These are phyloP conservation scores for Biscogniauxia mediterranea DNA, from an alignment of 2,329 filamentous ascomycete species.

Conservation along the genomic window DNA sequence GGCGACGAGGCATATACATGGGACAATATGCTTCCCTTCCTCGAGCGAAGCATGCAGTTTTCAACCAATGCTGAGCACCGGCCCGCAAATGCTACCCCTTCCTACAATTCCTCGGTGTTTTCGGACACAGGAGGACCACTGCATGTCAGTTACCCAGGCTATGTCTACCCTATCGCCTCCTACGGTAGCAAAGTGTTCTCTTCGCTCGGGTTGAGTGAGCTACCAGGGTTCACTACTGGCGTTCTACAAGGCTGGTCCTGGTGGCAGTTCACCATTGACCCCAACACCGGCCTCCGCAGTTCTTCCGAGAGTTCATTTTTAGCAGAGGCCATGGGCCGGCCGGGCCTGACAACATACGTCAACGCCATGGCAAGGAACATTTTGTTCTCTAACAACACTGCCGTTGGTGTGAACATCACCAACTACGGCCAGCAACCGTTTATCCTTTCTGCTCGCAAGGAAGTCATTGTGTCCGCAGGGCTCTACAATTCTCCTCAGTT, in stretches of 20 bases:
- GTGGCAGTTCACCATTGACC: conserved; percentile 30
- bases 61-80: conserved; percentile 11
- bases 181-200: conserved; percentile 36
- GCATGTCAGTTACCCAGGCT: conserved; percentile 34
- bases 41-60: conserved; percentile 8
- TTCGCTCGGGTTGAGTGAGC: conserved; percentile 18
- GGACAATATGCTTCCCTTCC: conserved; percentile 14
- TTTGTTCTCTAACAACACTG: conserved; percentile 40
- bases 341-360: conserved; percentile 34
- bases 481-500: conserved; percentile 39
- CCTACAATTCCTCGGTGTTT: conserved; percentile 4
- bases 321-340: conserved; percentile 23
- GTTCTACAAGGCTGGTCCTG: conserved; percentile 38
- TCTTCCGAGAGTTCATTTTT: conserved; percentile 38
- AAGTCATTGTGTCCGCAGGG: conserved; percentile 40
- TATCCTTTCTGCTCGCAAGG: conserved; percentile 29
- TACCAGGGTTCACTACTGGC: conserved; percentile 39
- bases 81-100: conserved; percentile 20
- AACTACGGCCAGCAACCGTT: conserved; percentile 13
- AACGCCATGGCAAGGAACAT: conserved; percentile 43
- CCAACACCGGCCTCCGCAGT: conserved; percentile 26
- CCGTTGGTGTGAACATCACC: conserved; percentile 24
- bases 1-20: conserved; percentile 16
- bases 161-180: conserved; percentile 34
- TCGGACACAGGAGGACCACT: conserved; percentile 10